Evolutionary conservation across 1,139 yeast species (phyloP).

Genomic region (Magnusiomyces paraingens): DNA sequence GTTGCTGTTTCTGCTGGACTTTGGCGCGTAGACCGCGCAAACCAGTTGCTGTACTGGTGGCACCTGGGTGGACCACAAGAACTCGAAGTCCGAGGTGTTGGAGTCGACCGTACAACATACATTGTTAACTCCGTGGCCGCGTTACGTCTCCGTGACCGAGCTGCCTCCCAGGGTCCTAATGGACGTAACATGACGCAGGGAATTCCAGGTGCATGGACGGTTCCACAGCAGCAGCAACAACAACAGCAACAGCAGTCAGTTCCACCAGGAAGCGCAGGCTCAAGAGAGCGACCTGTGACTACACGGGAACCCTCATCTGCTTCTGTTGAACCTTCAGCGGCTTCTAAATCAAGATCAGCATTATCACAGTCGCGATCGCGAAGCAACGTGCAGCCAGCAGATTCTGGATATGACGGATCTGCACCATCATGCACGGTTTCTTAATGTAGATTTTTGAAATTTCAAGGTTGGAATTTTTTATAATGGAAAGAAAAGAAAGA

Average conservation of each 20-base stretch:
- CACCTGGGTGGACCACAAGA: slow-evolving; percentile 34
- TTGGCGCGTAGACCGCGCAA: slow-evolving; percentile 44
- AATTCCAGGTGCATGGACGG: neutral
- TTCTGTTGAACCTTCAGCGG: too few species aligned
- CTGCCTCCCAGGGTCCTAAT: too few species aligned
- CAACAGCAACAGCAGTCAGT: neutral
- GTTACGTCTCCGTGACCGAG: too few species aligned
- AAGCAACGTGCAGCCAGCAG: too few species aligned
- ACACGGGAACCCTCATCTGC: too few species aligned
- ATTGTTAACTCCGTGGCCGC: too few species aligned
- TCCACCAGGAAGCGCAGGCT: neutral
- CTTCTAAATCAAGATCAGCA: too few species aligned
- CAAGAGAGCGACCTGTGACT: too few species aligned
- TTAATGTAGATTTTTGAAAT: neutral
- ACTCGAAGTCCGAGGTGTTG: neutral
- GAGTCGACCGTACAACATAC: too few species aligned
- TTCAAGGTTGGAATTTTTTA: neutral
- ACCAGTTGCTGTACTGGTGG: slow-evolving; percentile 65
- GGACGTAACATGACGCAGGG: too few species aligned
- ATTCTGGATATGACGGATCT: too few species aligned
- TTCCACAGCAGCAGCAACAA: neutral
- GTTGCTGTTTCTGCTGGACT: slow-evolving; percentile 52
- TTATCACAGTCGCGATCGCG: too few species aligned
- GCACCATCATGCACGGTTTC: neutral
- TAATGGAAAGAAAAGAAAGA: neutral